Base-by-base conservation (phyloP, 306 rosid species). In the Sophora flavescens region DNA sequence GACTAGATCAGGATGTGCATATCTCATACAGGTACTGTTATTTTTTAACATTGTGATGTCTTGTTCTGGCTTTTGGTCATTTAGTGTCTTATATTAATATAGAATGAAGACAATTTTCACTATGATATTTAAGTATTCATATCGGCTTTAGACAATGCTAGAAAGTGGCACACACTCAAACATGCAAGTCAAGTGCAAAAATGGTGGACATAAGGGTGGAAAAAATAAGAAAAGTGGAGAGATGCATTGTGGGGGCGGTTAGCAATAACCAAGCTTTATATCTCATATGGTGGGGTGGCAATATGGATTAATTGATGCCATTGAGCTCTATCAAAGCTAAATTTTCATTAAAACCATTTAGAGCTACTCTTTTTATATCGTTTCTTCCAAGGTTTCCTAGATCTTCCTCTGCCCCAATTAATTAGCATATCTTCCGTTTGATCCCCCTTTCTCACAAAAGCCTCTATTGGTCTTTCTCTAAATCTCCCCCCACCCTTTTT, bases 1-100 rank as follows among this genome's bases (percentile, higher is more conserved):
- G 88, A 88, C 98, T 77, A 89, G 99, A 89, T 96, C 99, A 65
- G 99, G 99, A 54, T 96, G 99, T 86, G 97, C 97, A 53, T 92
- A 96, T 85, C 92, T 96, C 76, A 84, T 92, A 87, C 98, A 96
- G 97, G 99, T 95, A 85, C 10, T 36, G 41, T 74, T 62, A 42
- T 44, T 74, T 74, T 84, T 81, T 51, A 22, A 64, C 15, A 62
- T 11, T 17, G 26, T 47, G 45, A 61, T 26, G 53, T 47, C 48
- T 38, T 64, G 56, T 26, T 56, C 44, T 75, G 35, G 81, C 53
- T 74, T 63, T 44, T 28, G 17, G 15, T 63, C 51, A 35, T 39
- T 39, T 32, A 52, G 35, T 76, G 57, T 53, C 36, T 13, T 65
- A 26, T 17, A 64, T 65, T 15, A 8, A 53, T 51, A 48, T 66